Base-by-base conservation (phyloP, 176 grass and related monocot genomes). In the Zoysia japonica region DNA sequence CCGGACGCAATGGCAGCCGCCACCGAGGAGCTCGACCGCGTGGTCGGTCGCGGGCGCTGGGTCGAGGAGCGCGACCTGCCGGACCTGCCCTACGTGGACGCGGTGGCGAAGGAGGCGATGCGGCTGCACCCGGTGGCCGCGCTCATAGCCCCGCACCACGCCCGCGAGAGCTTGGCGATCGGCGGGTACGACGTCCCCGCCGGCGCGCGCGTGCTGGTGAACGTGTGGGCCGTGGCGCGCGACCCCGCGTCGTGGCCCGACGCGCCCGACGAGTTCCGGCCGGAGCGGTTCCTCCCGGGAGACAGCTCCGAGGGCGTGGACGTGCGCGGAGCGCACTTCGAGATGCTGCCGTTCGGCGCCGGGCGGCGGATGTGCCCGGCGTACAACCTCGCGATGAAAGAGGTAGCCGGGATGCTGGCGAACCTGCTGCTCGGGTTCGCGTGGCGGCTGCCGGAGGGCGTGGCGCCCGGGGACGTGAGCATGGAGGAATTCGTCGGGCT, bases 281-380 rank as follows among this genome's bases (percentile, higher is more conserved):
- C 51, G 3, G 51, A 93, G 59, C 43, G 91, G 20, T 87, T 87
- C 79, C 36, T 82, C 60, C 47, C 9, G 9, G 7, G 47, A 6
- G 44, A 1, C 44, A 6, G 5, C 44, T 3, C 47, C 47, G 47
- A 2, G 9, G 47, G 47, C 5, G 63, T 93, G 6, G 91, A 93
- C 82, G 78, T 86, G 11, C 54, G 77, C 43, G 91, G 91, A 1
- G 73, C 85, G 43, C 79, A 90, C 75, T 85, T 83, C 61, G 82
- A 90, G 81, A 48, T 93, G 48, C 66, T 90, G 78, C 82, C 91
- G 6, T 90, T 93, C 70, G 88, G 88, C 0, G 61, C 88, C 6
- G 85, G 91, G 9, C 69, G 91, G 47, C 65, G 91, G 20, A 86
- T 93, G 3, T 93, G 91, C 70, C 90, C 90, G 12, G 91, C 88